Base-by-base conservation (phyloP, 2,329 filamentous ascomycete genomes). In the Neofusicoccum umdonicola region DNA sequence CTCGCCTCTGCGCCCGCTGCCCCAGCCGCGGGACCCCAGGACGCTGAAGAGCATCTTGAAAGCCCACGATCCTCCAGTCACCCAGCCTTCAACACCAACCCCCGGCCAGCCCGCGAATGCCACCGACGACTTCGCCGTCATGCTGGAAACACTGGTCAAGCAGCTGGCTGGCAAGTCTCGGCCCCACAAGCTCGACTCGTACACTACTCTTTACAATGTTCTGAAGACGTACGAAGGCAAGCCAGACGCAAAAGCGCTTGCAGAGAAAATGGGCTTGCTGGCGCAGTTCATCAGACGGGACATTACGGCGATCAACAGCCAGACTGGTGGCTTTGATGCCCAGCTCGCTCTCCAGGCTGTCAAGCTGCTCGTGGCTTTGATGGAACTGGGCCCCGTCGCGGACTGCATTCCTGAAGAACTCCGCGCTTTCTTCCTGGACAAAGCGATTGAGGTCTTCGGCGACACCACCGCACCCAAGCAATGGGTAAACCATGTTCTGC, bases 281-380 rank as follows among this genome's bases (percentile, higher is more conserved):
- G 87, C 87, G 69, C 89, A 92, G 66, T 97, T 93, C 73, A 92
- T 98, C 63, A 88, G 90, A 71, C 86, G 93, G 66, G 95, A 99
- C 73, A 83, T 64, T 34, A 85, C 83, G 6, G 83, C 87, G 11
- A 88, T 86, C 68, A 82, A 84, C 41, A 74, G 83, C 5, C 79
- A 84, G 65, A 84, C 86, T 58, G 78, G 75, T 73, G 51, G 80
- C 80, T 64, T 81, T 42, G 91, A 96, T 71, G 84, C 85, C 1
- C 89, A 89, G 50, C 83, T 98, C 12, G 84, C 89, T 54, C 89
- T 89, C 61, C 90, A 96, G 69, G 90, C 93, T 3, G 80, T 97
- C 62, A 91, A 88, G 66, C 81, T 98, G 4, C 85, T 95, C 22
- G 87, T 87, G 65, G 90, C 89, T 2, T 88, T 98, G 65, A 84